These are phyloP conservation scores for Zygoascus tannicola DNA, from an alignment of 805 yeast species.

Conservation along the genomic window DNA sequence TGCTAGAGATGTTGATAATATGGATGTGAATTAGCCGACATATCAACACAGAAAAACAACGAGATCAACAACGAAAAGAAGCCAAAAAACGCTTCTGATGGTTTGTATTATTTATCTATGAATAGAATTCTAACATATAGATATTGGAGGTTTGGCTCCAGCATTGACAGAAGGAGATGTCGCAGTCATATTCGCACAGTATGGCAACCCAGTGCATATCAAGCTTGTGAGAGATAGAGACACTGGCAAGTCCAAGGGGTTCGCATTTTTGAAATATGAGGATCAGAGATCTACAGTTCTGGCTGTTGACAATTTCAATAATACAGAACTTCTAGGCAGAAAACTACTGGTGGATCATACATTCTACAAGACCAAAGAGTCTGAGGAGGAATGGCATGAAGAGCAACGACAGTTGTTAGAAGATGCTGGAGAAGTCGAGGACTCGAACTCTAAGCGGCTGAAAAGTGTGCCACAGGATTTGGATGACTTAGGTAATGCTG, in stretches of 20 bases:
- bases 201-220: conserved; percentile 74
- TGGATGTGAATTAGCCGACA: background rate
- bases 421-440: background rate
- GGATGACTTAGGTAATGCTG: conserved; percentile 3
- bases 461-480: background rate
- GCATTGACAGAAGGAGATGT: conserved; percentile 68
- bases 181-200: conserved; percentile 73
- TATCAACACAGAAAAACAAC: too few relatives aligned
- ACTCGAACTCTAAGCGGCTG: background rate
- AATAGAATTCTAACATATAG: conserved; percentile 15
- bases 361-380: conserved; percentile 45
- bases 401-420: conserved; percentile 1
- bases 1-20: background rate
- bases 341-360: conserved; percentile 62
- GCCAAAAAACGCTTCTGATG: background rate
- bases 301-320: conserved; percentile 85
- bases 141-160: conserved; percentile 60
- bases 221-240: conserved; percentile 57
- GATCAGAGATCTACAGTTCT: conserved; percentile 70
- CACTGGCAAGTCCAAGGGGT: conserved; percentile 60
- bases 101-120: background rate
- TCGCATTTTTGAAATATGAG: conserved; percentile 75
- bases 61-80: background rate
- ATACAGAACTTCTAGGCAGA: conserved; percentile 45
- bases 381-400: conserved; percentile 14